These are phyloP conservation scores for Fusarium mexicanum DNA, from an alignment of 2,329 filamentous ascomycete genomes.

Conservation along the genomic window DNA sequence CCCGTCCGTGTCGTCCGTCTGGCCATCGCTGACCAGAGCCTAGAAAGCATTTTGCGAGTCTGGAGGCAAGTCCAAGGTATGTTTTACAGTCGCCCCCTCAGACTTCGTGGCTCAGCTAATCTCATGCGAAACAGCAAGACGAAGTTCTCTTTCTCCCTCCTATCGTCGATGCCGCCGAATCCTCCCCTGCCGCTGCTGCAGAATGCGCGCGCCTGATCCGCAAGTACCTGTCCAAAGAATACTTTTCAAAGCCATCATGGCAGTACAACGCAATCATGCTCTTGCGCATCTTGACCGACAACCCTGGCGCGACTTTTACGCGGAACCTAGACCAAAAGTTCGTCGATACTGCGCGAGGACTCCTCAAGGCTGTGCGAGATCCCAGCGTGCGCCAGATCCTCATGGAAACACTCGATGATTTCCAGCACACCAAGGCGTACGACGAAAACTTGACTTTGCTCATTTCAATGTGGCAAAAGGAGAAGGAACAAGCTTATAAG, in stretches of 20 bases:
- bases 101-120: constrained; percentile 7
- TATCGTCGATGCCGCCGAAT: constrained; percentile 95
- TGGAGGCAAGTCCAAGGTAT: constrained; percentile 66
- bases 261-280: constrained; percentile 99
- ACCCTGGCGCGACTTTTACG: constrained; percentile 92
- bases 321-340: constrained; percentile 89
- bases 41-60: constrained; percentile 86
- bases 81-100: constrained; percentile 17
- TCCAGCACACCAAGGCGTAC: constrained; percentile 75
- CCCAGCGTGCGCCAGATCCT: constrained; percentile 84
- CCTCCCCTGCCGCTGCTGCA: constrained; percentile 84
- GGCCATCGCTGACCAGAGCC: constrained; percentile 33
- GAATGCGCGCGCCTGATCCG: constrained; percentile 84
- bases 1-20: constrained; percentile 4
- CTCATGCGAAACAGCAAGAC: constrained; percentile 68
- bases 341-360: constrained; percentile 75
- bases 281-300: constrained; percentile 88
- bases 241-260: constrained; percentile 70
- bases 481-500: constrained; percentile 74
- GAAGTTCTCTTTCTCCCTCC: constrained; percentile 92
- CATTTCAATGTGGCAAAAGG: constrained; percentile 88
- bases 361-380: constrained; percentile 77
- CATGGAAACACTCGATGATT: constrained; percentile 83
- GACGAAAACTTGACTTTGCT: constrained; percentile 79
- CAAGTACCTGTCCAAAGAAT: constrained; percentile 81